Conservation (phyloP, 228 moss, liverwort and hornwort species). For the Sphagnum magellanicum region DNA sequence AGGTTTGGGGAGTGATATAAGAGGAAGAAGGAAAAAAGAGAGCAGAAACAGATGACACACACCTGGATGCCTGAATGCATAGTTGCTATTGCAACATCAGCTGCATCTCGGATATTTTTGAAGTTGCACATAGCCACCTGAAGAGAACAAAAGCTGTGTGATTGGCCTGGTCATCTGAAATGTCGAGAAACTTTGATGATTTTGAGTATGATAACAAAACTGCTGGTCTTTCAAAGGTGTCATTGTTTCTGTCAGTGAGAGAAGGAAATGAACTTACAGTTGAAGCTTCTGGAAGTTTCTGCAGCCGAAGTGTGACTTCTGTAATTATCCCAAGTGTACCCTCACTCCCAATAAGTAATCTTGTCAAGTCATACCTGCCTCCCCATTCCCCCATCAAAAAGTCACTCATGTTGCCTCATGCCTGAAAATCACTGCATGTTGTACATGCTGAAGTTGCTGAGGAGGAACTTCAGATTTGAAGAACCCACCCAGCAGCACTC, state of each 20-base stretch:
- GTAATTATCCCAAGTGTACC: constrained; percentile 92
- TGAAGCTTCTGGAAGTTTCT: constrained; percentile 86
- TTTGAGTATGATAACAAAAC: too few species aligned
- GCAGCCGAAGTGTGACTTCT: constrained; percentile 88
- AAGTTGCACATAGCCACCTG: constrained; percentile 98
- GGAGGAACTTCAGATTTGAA: neutral
- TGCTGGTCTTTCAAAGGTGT: too few species aligned
- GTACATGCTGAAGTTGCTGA: neutral
- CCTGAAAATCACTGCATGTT: neutral
- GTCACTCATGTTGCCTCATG: constrained; percentile 7
- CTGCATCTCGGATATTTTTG: constrained; percentile 75
- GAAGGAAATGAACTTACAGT: constrained; percentile 46
- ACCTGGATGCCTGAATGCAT: constrained; percentile 99
- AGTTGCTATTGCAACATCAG: constrained; percentile 86
- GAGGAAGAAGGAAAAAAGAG: neutral
- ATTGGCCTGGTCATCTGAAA: too few species aligned
- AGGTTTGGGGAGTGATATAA: too few species aligned
- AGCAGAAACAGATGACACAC: neutral
- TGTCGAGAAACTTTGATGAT: too few species aligned
- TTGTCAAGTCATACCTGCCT: constrained; percentile 88
- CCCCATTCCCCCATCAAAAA: constrained; percentile 9
- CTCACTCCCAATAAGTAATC: constrained; percentile 92
- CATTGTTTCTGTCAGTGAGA: too few species aligned
- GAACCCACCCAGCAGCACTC: constrained; percentile 85
- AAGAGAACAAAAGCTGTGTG: constrained; percentile 1